Base-by-base conservation (phyloP, 2,329 filamentous ascomycete species). In the Colletotrichum godetiae region DNA sequence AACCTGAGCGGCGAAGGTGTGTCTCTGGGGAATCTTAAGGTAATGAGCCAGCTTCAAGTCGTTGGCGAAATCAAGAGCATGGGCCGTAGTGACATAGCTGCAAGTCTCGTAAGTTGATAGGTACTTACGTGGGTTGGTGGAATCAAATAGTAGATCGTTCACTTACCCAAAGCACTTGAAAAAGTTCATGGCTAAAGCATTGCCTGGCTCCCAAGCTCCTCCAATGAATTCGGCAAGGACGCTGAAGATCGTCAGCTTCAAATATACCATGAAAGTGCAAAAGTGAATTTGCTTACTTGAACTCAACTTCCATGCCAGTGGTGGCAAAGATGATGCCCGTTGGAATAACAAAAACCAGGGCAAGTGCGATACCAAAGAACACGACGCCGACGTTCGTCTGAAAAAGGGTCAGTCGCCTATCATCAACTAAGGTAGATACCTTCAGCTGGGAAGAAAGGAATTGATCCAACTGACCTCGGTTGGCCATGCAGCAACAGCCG, bases 241-340 rank as follows among this genome's bases (percentile, higher is more conserved):
- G 11, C 67, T 73, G 24, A 2, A 76, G 0, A 80, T 81, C 7
- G 2, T 49, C 1, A 42, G 7, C 3, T 15, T 0, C 24, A 27
- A 10, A 24, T 4, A 8, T 10, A 13, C 3, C 1, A 2, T 6
- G 11, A 19, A 7, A 19, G 27, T 27, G 27, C 27, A 19, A 33
- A 2, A 3, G 7, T 11, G 5, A 22, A 5, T 13, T 1, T 33
- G 6, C 24, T 49, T 68, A 72, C 65, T 72, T 72, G 31, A 72
- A 72, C 31, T 72, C 69, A 19, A 84, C 80, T 46, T 83, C 78
- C 22, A 83, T 79, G 0, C 84, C 84, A 0, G 84, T 88, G 52
- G 84, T 87, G 33, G 85, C 81, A 29, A 79, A 78, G 61, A 86
- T 82, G 52, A 87, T 85, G 4, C 86, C 86, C 4, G 85, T 78